A percentile compares a stretch with the other conserved stretches of the same genome.
These are phyloP conservation scores for Exidia glandulosa DNA, from an alignment of 768 basidiomycete species.

Conservation along the genomic window DNA sequence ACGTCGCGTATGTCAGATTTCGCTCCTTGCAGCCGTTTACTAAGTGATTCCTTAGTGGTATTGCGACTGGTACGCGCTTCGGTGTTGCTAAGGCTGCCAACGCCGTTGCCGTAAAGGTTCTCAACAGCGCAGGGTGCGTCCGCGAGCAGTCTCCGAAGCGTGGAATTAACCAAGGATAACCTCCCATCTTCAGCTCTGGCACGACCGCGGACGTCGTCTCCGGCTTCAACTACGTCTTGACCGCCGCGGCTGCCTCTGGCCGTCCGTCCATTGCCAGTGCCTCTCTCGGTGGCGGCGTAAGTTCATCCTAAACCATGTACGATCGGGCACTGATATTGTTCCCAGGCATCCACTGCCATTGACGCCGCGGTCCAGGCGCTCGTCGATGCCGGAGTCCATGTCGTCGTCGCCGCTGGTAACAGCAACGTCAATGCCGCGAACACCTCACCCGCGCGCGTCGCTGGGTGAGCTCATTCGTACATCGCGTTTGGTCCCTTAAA, in stretches of 20 bases:
- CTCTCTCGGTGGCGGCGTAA: constrained; percentile 5
- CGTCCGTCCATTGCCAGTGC: constrained; percentile 5
- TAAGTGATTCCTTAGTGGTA: constrained; percentile 1
- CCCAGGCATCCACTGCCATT: too few species aligned
- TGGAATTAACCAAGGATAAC: neutral
- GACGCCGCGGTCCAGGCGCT: constrained; percentile 5
- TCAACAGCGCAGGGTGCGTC: neutral
- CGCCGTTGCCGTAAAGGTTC: constrained; percentile 6
- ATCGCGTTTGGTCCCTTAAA: too few species aligned
- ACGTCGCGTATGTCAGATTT: neutral
- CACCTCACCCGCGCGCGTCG: constrained; percentile 7
- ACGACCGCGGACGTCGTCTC: constrained; percentile 4
- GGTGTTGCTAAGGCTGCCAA: constrained; percentile 6
- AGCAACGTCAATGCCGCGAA: constrained; percentile 6
- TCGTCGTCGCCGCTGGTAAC: constrained; percentile 11
- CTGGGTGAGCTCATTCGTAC: too few species aligned
- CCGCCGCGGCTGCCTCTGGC: neutral
- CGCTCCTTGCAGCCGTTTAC: neutral
- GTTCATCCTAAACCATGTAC: too few species aligned
- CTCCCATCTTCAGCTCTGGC: neutral
- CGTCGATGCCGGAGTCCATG: constrained; percentile 6
- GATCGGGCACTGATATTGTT: too few species aligned
- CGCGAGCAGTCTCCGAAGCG: neutral
- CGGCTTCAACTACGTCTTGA: constrained; percentile 7
- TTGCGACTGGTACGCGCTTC: constrained; percentile 3